Evolutionary conservation across 2,329 filamentous ascomycete species (phyloP).

Genomic region (Remersonia thermophila): DNA sequence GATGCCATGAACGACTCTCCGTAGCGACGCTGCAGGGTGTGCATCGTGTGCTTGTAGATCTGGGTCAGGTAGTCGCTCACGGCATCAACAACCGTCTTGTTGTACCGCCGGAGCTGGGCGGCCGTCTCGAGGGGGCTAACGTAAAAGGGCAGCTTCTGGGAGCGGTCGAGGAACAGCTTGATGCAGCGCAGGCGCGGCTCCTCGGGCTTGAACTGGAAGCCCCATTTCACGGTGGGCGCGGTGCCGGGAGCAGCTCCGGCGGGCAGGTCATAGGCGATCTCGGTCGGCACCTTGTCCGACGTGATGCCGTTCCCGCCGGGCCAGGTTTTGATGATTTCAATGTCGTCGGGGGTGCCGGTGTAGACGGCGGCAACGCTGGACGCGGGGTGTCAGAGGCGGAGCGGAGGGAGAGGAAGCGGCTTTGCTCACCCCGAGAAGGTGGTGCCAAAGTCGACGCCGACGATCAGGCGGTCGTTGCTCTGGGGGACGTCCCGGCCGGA

Average conservation of each 20-base stretch:
- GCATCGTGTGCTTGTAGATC: constrained; percentile 66
- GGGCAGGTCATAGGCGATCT: constrained; percentile 51
- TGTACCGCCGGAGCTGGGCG: constrained; percentile 59
- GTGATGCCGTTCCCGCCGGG: constrained; percentile 75
- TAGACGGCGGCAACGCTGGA: constrained; percentile 60
- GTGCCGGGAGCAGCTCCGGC: constrained; percentile 26
- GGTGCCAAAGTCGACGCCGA: constrained; percentile 76
- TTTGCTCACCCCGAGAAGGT: constrained; percentile 62
- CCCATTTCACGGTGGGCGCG: constrained; percentile 54
- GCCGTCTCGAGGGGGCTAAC: constrained; percentile 67
- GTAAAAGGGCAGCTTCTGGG: constrained; percentile 70
- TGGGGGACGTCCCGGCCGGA: constrained; percentile 39
- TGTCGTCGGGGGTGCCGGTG: constrained; percentile 63
- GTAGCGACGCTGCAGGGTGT: constrained; percentile 60
- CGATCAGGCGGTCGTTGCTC: constrained; percentile 53
- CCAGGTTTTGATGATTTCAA: constrained; percentile 78
- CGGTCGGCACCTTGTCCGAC: constrained; percentile 77
- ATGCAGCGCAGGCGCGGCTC: constrained; percentile 67
- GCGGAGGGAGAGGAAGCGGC: background rate
- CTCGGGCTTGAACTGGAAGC: constrained; percentile 70
- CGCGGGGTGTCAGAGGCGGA: background rate
- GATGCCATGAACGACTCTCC: constrained; percentile 67
- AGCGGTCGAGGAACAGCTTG: constrained; percentile 71
- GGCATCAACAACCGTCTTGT: constrained; percentile 67
- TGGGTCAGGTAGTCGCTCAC: constrained; percentile 70